Evolutionary conservation across 2,329 filamentous ascomycete species (phyloP), one percentile per base, ranked within the genome.

Genomic region (Byssochlamys sp.): DNA sequence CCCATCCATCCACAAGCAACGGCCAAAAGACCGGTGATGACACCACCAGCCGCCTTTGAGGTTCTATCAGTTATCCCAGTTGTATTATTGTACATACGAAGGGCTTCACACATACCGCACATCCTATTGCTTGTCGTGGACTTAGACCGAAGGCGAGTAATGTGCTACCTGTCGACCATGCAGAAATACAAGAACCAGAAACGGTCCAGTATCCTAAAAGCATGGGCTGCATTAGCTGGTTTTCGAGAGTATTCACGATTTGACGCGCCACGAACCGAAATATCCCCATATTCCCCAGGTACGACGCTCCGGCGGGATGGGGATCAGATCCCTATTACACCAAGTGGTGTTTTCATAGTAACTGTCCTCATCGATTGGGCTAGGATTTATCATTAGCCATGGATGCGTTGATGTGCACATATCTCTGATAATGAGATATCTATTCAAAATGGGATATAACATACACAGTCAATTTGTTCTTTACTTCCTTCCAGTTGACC

Each of bases 251-350:
- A 6, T 12, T 19, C 14, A 45, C 33, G 12, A 54, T 31, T 7
- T 9, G 19, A 25, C 50, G 4, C 9, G n/a, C 53, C 29, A 51
- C 56, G 49, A 55, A 65, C 65, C 65, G 54, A 61, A 63, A 53
- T 63, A 66, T 19, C 62, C 62, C 59, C 63, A 68, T 33, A 66
- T 57, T 10, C 63, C 65, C 63, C 64, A 69, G 6, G 66, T 68
- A 31, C 66, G 60, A 52, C 66, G 61, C 25, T 65, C 61, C 2
- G 59, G 62, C 25, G 67, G 67, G 55, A 68, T 65, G 35, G 67
- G 67, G 25, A 67, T 66, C 35, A 69, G 56, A 54, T 69, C 67
- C 55, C 66, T 60, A 54, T 69, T 69, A 58, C 63, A 65, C 67
- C 66, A 68, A 26, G 59, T 59, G 2, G 66, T 64, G 52, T 65